Evolutionary conservation across 352 stramenopile species (phyloP).

Genomic region (Phytophthora citricola): DNA sequence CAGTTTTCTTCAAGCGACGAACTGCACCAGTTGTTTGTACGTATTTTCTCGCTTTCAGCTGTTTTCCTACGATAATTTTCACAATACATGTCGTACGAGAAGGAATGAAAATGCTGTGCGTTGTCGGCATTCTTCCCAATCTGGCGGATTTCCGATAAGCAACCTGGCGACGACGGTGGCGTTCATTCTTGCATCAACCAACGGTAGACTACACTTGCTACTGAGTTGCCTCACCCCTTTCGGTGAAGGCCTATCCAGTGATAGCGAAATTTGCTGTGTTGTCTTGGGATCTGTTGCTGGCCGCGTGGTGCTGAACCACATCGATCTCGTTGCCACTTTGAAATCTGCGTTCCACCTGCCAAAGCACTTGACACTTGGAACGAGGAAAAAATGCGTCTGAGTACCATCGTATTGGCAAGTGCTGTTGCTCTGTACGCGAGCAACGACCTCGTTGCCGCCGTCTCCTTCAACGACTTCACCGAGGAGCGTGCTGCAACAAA

Average conservation of each 20-base stretch:
- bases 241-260: slow-evolving; percentile 6
- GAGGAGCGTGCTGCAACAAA: slow-evolving; percentile 6
- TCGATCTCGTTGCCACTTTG: slow-evolving; percentile 1
- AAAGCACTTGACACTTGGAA: neutral
- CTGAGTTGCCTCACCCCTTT: neutral
- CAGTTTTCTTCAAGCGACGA: too few species aligned
- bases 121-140: too few species aligned
- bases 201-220: too few species aligned
- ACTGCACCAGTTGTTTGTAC: too few species aligned
- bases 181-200: too few species aligned
- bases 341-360: slow-evolving; percentile 1
- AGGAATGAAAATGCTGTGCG: too few species aligned
- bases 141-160: too few species aligned
- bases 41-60: too few species aligned
- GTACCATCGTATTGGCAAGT: slow-evolving; percentile 13
- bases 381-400: slow-evolving; percentile 18
- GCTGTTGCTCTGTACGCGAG: slow-evolving; percentile 17
- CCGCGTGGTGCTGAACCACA: neutral
- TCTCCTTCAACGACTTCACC: slow-evolving; percentile 1
- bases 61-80: too few species aligned
- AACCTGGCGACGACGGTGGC: too few species aligned
- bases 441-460: slow-evolving; percentile 2
- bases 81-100: too few species aligned
- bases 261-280: slow-evolving; percentile 11
- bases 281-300: slow-evolving; percentile 3